Base-by-base conservation (phyloP, 257 asterid genomes). In the Solanum arcanum region DNA sequence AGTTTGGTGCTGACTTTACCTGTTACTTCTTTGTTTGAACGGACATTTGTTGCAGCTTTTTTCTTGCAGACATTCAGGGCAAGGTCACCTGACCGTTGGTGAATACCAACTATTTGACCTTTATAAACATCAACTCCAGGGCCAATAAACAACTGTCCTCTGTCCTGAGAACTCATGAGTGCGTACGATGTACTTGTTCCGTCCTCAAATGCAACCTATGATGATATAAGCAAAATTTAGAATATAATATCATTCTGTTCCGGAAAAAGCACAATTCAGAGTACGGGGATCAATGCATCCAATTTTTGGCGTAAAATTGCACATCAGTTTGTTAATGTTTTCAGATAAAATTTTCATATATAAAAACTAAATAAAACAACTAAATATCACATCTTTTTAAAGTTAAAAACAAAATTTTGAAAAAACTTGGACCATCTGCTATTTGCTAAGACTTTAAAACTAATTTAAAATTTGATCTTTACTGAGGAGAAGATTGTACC, bases 1-100 rank as follows among this genome's bases (percentile, higher is more conserved):
- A 29, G 29, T 47, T 29, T 80, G 85, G 20, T 29, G 41, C 16
- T 29, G 66, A 46, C 16, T 46, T 93, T 84, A 95, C 99, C 99
- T 89, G 99, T 86, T 90, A 86, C 92, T 52, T 97, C 99, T 92
- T 95, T 97, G 81, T 97, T 97, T 12, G 99, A 97, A 66, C 99
- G 98, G 60, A 97, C 89, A 81, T 97, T 97, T 49, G 99, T 97
- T 18, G 99, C 99, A 11, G 99, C 99, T 74, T 97, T 97, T 86
- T 93, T 97, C 98, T 97, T 97, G 91, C 99, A 95, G 69, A 95
- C 99, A 47, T 97, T 97, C 91, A 97, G 90, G 86, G 98, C 91
- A 85, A 97, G 89, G 94, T 97, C 99, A 23, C 99, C 99, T 0
- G 99, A 95, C 73, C 99, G 98, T 88, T 97, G 99, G 91, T 97